These are phyloP conservation scores for Apodospora peruviana DNA, from an alignment of 495 filamentous ascomycete genomes.

Conservation along the genomic window DNA sequence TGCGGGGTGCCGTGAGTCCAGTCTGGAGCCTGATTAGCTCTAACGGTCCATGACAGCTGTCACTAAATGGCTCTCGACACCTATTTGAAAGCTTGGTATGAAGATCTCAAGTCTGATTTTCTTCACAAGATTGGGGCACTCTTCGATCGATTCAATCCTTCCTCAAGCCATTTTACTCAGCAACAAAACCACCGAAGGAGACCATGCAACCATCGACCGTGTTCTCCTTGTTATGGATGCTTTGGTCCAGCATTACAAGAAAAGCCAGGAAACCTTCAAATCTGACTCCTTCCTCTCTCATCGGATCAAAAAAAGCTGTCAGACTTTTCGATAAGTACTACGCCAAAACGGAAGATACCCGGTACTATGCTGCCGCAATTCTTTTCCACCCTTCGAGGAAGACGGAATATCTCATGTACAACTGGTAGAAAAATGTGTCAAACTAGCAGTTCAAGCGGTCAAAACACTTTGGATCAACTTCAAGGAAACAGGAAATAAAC, in stretches of 20 bases:
- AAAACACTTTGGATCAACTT: too few relatives aligned
- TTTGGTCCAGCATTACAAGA: not conserved
- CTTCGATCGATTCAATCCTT: not conserved
- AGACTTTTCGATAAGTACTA: slow-evolving; percentile 1
- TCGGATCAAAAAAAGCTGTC: not conserved
- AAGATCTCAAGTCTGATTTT: not conserved
- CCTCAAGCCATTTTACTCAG: not conserved
- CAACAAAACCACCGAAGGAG: not conserved
- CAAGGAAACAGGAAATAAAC: too few relatives aligned
- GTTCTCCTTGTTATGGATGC: not conserved
- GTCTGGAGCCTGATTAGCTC: too few relatives aligned
- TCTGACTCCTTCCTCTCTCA: not conserved
- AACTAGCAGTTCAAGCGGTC: not conserved
- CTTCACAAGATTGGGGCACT: not conserved
- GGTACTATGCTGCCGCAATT: not conserved
- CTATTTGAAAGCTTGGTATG: not conserved
- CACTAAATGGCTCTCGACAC: not conserved
- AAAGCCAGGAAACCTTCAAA: not conserved
- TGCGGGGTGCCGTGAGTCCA: too few relatives aligned
- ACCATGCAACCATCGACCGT: not conserved
- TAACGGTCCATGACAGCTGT: too few relatives aligned
- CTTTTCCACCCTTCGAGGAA: not conserved
- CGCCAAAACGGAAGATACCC: not conserved
- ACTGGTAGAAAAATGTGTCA: not conserved
- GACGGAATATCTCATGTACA: not conserved